Evolutionary conservation across 1,284 basidiomycete genomes (phyloP).

Genomic region (Melanopsichium pennsylvanicum): DNA sequence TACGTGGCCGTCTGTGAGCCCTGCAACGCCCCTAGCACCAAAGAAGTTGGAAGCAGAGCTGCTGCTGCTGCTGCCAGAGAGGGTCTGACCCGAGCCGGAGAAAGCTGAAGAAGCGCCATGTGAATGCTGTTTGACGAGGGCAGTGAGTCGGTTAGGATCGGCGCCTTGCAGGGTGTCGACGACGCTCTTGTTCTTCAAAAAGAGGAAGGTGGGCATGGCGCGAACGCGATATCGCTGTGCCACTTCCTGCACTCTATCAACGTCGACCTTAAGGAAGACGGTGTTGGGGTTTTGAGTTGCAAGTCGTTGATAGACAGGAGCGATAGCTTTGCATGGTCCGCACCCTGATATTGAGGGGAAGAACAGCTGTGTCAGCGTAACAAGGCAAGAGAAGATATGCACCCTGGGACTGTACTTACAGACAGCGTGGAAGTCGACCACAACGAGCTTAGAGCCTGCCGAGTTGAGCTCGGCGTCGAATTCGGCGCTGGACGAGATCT

Average conservation of each 20-base stretch:
- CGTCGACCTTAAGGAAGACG: slow-evolving; percentile 67
- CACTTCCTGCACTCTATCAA: slow-evolving; percentile 66
- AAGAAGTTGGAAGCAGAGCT: slow-evolving; percentile 26
- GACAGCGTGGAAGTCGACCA: slow-evolving; percentile 47
- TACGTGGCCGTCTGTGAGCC: slow-evolving; percentile 46
- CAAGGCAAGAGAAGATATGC: background rate
- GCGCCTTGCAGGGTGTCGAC: slow-evolving; percentile 63
- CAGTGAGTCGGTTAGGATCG: slow-evolving; percentile 45
- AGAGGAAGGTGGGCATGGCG: slow-evolving; percentile 70
- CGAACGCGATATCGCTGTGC: slow-evolving; percentile 66
- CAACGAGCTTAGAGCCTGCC: slow-evolving; percentile 43
- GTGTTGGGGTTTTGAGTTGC: slow-evolving; percentile 27
- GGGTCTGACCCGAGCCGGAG: slow-evolving; percentile 46
- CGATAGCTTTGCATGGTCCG: slow-evolving; percentile 44
- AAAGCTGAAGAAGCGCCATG: slow-evolving; percentile 37
- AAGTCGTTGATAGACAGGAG: slow-evolving; percentile 36
- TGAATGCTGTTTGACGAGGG: slow-evolving; percentile 57
- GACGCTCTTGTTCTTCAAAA: slow-evolving; percentile 67
- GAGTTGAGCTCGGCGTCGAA: slow-evolving; percentile 38
- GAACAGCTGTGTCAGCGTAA: background rate
- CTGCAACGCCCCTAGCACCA: slow-evolving; percentile 18
- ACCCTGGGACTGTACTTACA: slow-evolving; percentile 23
- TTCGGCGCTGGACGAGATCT: slow-evolving; percentile 33
- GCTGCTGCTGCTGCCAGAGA: slow-evolving; percentile 37
- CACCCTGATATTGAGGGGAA: slow-evolving; percentile 22